These are phyloP conservation scores for Trypanosoma conorhini DNA, from an alignment of 208 protist species.

Conservation along the genomic window DNA sequence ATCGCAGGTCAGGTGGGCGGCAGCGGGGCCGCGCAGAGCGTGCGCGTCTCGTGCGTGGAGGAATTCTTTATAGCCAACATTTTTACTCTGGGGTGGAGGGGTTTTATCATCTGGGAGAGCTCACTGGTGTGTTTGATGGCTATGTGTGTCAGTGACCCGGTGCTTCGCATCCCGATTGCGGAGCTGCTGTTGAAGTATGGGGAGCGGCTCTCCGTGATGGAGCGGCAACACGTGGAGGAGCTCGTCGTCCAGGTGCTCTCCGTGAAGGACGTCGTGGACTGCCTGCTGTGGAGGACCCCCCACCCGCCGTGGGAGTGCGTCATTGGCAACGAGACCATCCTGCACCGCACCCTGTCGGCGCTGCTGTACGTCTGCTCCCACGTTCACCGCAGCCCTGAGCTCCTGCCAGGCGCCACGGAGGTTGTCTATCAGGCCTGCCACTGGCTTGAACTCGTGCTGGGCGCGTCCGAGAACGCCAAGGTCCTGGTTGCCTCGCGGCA, in stretches of 20 bases:
- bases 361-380: constrained; percentile 41
- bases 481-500: constrained; percentile 18
- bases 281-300: constrained; percentile 28
- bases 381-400: not conserved
- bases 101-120: constrained; percentile 17
- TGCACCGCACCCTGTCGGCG: constrained; percentile 49
- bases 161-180: constrained; percentile 53
- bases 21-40: not conserved
- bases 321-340: constrained; percentile 39
- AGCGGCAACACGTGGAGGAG: constrained; percentile 18
- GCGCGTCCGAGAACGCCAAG: constrained; percentile 11
- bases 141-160: constrained; percentile 41
- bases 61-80: constrained; percentile 22
- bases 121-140: constrained; percentile 21
- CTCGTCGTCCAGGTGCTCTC: constrained; percentile 70
- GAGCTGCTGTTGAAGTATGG: constrained; percentile 57
- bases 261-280: constrained; percentile 46
- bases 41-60: constrained; percentile 10
- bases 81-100: not conserved
- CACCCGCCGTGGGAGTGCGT: constrained; percentile 35
- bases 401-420: not conserved
- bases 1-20: not conserved
- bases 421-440: not conserved
- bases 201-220: constrained; percentile 37
- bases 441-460: constrained; percentile 1